A percentile compares a stretch with the other conserved stretches of the same genome.
These are phyloP conservation scores for Leucogyrophana mollusca DNA, from an alignment of 768 basidiomycete genomes.

Conservation along the genomic window DNA sequence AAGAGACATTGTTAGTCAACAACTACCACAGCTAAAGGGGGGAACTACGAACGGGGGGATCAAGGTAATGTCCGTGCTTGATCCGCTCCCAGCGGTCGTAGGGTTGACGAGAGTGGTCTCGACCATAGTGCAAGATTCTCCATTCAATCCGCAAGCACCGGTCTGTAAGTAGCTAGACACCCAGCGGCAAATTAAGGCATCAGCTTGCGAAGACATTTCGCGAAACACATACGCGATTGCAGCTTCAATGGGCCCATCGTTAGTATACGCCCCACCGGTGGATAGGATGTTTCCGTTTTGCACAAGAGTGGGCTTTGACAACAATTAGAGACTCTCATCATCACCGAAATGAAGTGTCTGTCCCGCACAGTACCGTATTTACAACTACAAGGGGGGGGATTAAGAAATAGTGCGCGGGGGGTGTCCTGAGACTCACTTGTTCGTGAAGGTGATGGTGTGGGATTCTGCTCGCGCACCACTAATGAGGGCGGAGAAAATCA, in stretches of 20 bases:
- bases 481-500: conserved; percentile 13
- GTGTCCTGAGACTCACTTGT: conserved; percentile 17
- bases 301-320: conserved; percentile 27
- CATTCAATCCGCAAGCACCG: conserved; percentile 34
- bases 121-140: conserved; percentile 34
- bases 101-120: conserved; percentile 36
- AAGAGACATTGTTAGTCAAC: background rate
- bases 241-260: conserved; percentile 24
- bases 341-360: background rate
- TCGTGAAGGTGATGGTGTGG: conserved; percentile 37
- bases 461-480: conserved; percentile 26
- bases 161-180: conserved; percentile 7
- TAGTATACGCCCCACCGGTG: conserved; percentile 26
- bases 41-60: conserved; percentile 29
- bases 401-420: background rate
- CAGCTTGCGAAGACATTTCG: no score
- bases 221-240: conserved; percentile 42
- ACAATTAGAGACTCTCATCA: background rate
- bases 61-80: conserved; percentile 33
- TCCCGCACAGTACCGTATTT: conserved; percentile 31
- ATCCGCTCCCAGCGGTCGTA: conserved; percentile 28
- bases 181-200: background rate
- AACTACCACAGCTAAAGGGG: background rate
- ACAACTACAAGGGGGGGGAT: conserved; percentile 20
- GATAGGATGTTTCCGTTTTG: conserved; percentile 29